These are phyloP conservation scores for Amanita pallidorosea DNA, from an alignment of 768 basidiomycete genomes.

Conservation along the genomic window DNA sequence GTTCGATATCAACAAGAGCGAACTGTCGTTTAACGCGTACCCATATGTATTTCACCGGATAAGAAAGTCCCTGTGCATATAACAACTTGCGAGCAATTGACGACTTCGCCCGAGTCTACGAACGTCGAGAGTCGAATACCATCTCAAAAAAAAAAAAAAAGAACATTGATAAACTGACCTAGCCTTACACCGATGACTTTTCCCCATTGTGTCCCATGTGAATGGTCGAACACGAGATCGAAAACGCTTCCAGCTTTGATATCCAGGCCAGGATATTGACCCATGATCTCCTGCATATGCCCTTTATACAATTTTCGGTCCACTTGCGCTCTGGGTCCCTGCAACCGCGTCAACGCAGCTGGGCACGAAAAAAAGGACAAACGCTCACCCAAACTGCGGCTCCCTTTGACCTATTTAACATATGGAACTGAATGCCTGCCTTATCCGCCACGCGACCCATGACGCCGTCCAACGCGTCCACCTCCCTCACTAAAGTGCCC, in stretches of 20 bases:
- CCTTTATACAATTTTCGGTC: slow-evolving; percentile 76
- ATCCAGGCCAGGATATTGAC: slow-evolving; percentile 57
- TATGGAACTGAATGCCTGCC: slow-evolving; percentile 82
- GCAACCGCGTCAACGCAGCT: not conserved
- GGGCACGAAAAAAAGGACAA: not conserved
- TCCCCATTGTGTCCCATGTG: slow-evolving; percentile 28
- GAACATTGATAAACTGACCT: slow-evolving; percentile 25
- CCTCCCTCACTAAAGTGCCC: slow-evolving; percentile 82
- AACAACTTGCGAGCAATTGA: slow-evolving; percentile 73
- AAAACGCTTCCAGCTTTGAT: slow-evolving; percentile 67
- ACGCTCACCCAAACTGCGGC: slow-evolving; percentile 79
- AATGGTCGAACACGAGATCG: slow-evolving; percentile 59
- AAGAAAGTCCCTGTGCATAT: slow-evolving; percentile 90
- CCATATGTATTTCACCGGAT: slow-evolving; percentile 86
- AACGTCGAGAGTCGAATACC: not conserved
- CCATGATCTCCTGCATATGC: slow-evolving; percentile 66
- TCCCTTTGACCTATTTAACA: slow-evolving; percentile 78
- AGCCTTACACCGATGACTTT: slow-evolving; percentile 56
- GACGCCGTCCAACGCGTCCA: slow-evolving; percentile 83
- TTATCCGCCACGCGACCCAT: slow-evolving; percentile 85
- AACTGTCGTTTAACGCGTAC: slow-evolving; percentile 20
- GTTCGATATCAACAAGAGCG: not conserved
- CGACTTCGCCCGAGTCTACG: slow-evolving; percentile 62
- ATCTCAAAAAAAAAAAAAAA: not conserved
- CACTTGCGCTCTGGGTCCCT: slow-evolving; percentile 88